Evolutionary conservation across 108 stramenopile species (phyloP).

Genomic region (Nitzschia inconspicua): DNA sequence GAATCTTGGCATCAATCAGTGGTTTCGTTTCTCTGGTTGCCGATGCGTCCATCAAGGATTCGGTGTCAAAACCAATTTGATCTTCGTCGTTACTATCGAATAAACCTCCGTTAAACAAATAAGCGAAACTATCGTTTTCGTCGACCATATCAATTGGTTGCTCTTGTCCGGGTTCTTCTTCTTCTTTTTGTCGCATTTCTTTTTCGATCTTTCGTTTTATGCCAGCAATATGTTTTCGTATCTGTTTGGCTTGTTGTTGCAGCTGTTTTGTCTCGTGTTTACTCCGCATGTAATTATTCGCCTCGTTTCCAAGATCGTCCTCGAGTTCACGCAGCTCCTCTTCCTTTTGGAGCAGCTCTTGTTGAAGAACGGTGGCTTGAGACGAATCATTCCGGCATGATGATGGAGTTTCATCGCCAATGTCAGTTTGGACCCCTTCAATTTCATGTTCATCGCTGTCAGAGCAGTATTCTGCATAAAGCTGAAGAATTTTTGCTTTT

Average conservation of each 20-base stretch:
- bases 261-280: conserved; percentile 65
- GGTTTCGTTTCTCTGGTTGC: background rate
- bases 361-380: no score
- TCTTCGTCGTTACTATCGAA: conserved; percentile 12
- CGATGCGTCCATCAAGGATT: background rate
- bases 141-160: background rate
- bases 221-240: conserved; percentile 34
- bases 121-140: background rate
- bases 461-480: background rate
- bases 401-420: background rate
- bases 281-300: conserved; percentile 72
- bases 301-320: conserved; percentile 57
- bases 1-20: conserved; percentile 32
- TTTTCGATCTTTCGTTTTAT: conserved; percentile 41
- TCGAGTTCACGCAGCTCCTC: conserved; percentile 39
- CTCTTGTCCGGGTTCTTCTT: conserved; percentile 15
- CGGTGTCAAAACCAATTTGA: background rate
- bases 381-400: no score
- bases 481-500: background rate
- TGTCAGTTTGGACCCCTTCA: background rate
- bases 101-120: conserved; percentile 10
- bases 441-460: background rate
- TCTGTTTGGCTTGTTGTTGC: conserved; percentile 41
- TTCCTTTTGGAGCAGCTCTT: conserved; percentile 17
- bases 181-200: conserved; percentile 21